These are phyloP conservation scores for Rehmannia glutinosa DNA, from an alignment of 257 asterid genomes.

Conservation along the genomic window DNA sequence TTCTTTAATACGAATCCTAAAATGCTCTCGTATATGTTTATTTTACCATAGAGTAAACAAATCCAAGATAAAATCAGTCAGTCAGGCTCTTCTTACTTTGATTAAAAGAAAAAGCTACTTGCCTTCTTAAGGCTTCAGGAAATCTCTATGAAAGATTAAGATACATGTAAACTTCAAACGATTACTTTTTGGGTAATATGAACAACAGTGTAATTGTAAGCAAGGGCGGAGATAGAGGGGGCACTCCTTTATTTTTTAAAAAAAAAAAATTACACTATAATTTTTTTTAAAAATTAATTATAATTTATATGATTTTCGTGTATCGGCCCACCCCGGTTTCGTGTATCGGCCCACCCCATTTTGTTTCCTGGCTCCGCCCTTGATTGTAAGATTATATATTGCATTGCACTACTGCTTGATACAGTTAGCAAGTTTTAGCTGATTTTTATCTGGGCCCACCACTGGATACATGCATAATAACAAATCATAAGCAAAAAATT, in stretches of 20 bases:
- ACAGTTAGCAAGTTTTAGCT: constrained; percentile 9
- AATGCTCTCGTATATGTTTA: not conserved
- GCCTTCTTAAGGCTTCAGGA: constrained; percentile 17
- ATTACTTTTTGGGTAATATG: not conserved
- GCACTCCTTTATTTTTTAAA: too few species aligned
- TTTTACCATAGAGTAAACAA: constrained; percentile 3
- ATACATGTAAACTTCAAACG: not conserved
- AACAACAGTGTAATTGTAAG: too few species aligned
- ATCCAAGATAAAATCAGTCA: constrained; percentile 1
- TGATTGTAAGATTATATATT: not conserved
- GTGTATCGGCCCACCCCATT: too few species aligned
- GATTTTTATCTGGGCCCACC: not conserved
- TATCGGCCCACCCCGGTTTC: too few species aligned
- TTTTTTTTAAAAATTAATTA: too few species aligned
- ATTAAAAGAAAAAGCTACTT: not conserved
- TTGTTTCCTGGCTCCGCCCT: too few species aligned
- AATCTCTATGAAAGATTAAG: not conserved
- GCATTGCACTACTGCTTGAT: not conserved
- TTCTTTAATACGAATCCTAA: constrained; percentile 11
- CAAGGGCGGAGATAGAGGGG: too few species aligned
- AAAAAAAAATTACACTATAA: too few species aligned
- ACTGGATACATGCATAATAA: not conserved
- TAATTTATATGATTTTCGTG: too few species aligned
- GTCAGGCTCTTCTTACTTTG: constrained; percentile 4
- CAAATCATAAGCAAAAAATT: not conserved